Conservation (phyloP, 306 rosid genomes). For the Corylus avellana region DNA sequence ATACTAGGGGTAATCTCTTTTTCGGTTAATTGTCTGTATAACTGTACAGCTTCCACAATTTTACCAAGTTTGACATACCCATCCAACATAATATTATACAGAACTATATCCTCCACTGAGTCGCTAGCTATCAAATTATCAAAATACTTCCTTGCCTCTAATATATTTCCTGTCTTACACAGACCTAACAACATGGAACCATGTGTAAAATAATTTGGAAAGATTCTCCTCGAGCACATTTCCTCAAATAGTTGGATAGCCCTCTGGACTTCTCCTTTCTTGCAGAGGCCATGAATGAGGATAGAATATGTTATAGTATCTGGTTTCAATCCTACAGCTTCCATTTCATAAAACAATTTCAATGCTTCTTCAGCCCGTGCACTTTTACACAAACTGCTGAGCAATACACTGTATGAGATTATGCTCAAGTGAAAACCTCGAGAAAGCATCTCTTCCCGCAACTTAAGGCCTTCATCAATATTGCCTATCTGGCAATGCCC, state of each 20-base stretch:
- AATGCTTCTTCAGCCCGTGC: conserved; percentile 46
- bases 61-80: conserved; percentile 43
- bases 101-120: conserved; percentile 34
- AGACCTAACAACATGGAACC: conserved; percentile 43
- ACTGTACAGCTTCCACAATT: conserved; percentile 34
- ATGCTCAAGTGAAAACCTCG: conserved; percentile 41
- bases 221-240: conserved; percentile 42
- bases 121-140: conserved; percentile 22
- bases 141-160: conserved; percentile 52
- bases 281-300: conserved; percentile 52
- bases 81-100: conserved; percentile 56
- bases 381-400: conserved; percentile 52
- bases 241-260: conserved; percentile 42
- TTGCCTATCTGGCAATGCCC: conserved; percentile 50
- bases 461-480: conserved; percentile 47
- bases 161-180: conserved; percentile 36
- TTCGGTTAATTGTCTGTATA: conserved; percentile 36
- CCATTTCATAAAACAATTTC: conserved; percentile 47
- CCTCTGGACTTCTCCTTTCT: conserved; percentile 46
- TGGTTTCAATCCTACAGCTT: conserved; percentile 39
- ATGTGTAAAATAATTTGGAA: conserved; percentile 41
- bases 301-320: conserved; percentile 49
- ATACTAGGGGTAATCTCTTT: conserved; percentile 42
- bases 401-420: conserved; percentile 41
- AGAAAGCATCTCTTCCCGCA: conserved; percentile 43